These are phyloP conservation scores for Leishmania lainsoni DNA, from an alignment of 208 protist genomes.

Conservation along the genomic window DNA sequence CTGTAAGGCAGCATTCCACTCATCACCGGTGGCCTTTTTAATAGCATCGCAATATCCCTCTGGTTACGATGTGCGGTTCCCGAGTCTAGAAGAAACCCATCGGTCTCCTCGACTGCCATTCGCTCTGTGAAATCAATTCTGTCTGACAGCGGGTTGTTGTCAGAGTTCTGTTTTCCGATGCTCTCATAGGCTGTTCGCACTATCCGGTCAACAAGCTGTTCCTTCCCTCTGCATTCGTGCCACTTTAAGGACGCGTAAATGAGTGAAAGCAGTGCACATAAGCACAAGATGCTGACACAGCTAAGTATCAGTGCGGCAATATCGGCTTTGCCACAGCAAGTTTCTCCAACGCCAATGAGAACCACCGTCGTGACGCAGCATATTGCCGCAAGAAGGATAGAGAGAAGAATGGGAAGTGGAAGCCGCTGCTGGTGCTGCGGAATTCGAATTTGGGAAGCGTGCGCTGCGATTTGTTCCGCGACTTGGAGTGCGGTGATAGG, in stretches of 20 bases:
- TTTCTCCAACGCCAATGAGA: slow-evolving; percentile 16
- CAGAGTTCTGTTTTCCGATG: slow-evolving; percentile 3
- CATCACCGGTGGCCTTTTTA: slow-evolving; percentile 57
- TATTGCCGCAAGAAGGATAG: slow-evolving; percentile 14
- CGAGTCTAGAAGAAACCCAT: slow-evolving; percentile 28
- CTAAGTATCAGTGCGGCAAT: slow-evolving; percentile 27
- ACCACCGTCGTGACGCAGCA: slow-evolving; percentile 22
- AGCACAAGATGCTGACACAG: slow-evolving; percentile 15
- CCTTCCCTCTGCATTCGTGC: not conserved
- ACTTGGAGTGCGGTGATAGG: slow-evolving; percentile 6
- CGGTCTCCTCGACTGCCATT: slow-evolving; percentile 6
- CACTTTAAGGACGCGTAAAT: slow-evolving; percentile 14
- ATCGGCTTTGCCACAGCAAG: slow-evolving; percentile 13
- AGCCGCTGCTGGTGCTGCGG: slow-evolving; percentile 19
- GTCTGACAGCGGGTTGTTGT: slow-evolving; percentile 24
- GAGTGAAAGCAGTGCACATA: slow-evolving; percentile 29
- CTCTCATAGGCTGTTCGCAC: slow-evolving; percentile 4
- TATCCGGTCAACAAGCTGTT: slow-evolving; percentile 12
- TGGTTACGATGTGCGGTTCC: slow-evolving; percentile 31
- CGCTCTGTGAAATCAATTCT: slow-evolving; percentile 11
- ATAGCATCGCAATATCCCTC: slow-evolving; percentile 36
- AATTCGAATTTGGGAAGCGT: slow-evolving; percentile 19
- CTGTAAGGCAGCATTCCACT: slow-evolving; percentile 41
- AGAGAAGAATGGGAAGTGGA: slow-evolving; percentile 14
- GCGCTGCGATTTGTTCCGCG: slow-evolving; percentile 18